Base-by-base conservation (phyloP, 176 grass and related monocot species). In the Oryza rufipogon region DNA sequence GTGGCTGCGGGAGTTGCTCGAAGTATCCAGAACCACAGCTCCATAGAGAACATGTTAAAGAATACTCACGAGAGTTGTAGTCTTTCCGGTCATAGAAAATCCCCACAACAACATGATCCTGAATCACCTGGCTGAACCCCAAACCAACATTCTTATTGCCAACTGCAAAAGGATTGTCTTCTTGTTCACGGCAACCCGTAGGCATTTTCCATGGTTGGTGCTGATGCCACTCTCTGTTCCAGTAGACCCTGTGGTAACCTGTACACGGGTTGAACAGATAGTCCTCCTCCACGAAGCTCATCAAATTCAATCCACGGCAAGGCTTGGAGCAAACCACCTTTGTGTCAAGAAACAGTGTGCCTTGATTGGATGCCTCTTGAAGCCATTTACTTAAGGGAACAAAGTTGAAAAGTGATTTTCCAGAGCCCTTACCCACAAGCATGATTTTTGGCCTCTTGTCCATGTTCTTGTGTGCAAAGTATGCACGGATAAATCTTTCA, bases 261-360 rank as follows among this genome's bases (percentile, higher is more conserved):
- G 46, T 86, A 7, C 32, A 26, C 17, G 70, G 85, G 34, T 81
- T 87, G 78, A 75, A 81, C 6, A 87, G 23, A 13, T 60, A 81
- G 9, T 81, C 71, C 32, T 33, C n/a, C 0, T 6, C 33, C 1
- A 19, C 36, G 16, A 25, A 69, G 71, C 71, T 87, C 36, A 87
- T 4, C 46, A 87, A 34, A 38, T 81, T 87, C 71, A 80, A 30
- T 33, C 77, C 85, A 22, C 69, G 70, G 78, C 70, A 87, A 60
- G 85, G 78, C 71, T 75, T 87, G 33, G 85, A 81, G 76, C 63
- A 51, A 51, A 51, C 48, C n/a, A 81, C 70, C 85, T 75, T 87
- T 11, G 1, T 69, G 17, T 81, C 47, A 30, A 83, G 81, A 51
- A 51, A 51, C 28, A 4, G 7, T 46, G 12, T 0, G 8, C 19